phyloP scores from a whole-genome alignment of 495 filamentous ascomycete genomes.

The Penicillium canescens region DNA sequence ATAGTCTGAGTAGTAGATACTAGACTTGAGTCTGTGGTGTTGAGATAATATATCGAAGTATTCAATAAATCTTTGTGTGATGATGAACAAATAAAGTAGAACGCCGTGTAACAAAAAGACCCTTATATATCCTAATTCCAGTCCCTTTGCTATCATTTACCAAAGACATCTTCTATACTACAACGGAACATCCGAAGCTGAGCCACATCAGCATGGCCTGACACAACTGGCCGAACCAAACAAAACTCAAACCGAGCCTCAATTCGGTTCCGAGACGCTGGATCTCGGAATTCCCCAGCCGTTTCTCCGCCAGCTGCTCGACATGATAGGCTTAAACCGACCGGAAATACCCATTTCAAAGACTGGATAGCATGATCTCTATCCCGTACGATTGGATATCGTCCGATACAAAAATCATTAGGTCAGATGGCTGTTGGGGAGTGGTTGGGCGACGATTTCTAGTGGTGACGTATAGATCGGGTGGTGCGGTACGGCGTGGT shows the following conservation, averaged over 20 bases:
- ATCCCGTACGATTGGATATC: background rate
- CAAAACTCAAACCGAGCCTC: no score
- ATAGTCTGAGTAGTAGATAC: constrained; percentile 3
- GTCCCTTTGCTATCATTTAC: background rate
- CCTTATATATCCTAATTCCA: constrained; percentile 6
- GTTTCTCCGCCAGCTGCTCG: background rate
- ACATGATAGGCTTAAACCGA: no score
- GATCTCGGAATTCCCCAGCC: background rate
- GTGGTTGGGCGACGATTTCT: background rate
- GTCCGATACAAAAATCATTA: no score
- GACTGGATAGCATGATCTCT: background rate
- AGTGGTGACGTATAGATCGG: background rate
- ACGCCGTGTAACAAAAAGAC: background rate
- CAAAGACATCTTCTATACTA: no score
- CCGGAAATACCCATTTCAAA: no score
- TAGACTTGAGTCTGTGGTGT: background rate
- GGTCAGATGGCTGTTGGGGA: background rate
- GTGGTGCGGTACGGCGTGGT: background rate
- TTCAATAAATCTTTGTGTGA: background rate
- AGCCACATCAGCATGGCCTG: background rate
- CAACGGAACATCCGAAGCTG: background rate
- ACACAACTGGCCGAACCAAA: background rate
- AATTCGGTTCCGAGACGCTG: background rate
- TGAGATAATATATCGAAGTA: background rate
- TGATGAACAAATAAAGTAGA: background rate